Conservation (phyloP, 768 basidiomycete genomes). For the Chalciporus chontae region DNA sequence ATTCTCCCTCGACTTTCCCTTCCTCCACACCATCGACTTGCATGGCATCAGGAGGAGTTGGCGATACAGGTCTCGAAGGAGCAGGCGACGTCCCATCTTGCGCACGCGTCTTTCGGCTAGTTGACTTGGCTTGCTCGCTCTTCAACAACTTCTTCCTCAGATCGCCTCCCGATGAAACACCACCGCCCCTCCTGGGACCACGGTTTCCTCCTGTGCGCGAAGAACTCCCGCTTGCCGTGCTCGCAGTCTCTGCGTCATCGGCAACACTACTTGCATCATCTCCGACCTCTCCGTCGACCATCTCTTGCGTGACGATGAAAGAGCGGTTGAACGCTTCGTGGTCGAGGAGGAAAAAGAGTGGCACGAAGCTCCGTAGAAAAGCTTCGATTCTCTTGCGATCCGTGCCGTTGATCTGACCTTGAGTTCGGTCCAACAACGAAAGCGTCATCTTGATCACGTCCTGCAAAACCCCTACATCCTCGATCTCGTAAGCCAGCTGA, state of each 20-base stretch:
- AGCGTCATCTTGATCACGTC: conserved; percentile 87
- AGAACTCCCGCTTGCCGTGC: conserved; percentile 25
- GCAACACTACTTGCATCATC: conserved; percentile 38
- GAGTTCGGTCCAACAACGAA: conserved; percentile 87
- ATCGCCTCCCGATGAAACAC: conserved; percentile 51
- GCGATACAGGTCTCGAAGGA: conserved; percentile 61
- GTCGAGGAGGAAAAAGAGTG: conserved; percentile 76
- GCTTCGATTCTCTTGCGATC: conserved; percentile 83
- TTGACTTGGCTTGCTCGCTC: conserved; percentile 77
- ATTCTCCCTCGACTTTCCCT: conserved; percentile 16
- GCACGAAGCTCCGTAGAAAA: conserved; percentile 72
- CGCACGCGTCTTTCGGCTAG: conserved; percentile 53
- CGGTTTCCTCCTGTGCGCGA: conserved; percentile 34
- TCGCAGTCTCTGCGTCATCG: conserved; percentile 38
- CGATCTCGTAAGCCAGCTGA: conserved; percentile 77
- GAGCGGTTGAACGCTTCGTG: conserved; percentile 64
- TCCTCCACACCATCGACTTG: conserved; percentile 31
- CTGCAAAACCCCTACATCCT: conserved; percentile 73
- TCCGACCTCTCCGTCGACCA: conserved; percentile 56
- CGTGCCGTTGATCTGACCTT: conserved; percentile 61
- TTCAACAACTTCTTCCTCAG: conserved; percentile 77
- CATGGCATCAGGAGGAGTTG: conserved; percentile 46
- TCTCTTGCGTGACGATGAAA: conserved; percentile 60
- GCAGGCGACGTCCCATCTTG: conserved; percentile 53
- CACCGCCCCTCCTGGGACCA: conserved; percentile 37